Percentiles rank a stretch among this genome's conserved stretches.
Evolutionary conservation across 2,329 filamentous ascomycete genomes (phyloP).

Genomic region (Neofusicoccum parvum): DNA sequence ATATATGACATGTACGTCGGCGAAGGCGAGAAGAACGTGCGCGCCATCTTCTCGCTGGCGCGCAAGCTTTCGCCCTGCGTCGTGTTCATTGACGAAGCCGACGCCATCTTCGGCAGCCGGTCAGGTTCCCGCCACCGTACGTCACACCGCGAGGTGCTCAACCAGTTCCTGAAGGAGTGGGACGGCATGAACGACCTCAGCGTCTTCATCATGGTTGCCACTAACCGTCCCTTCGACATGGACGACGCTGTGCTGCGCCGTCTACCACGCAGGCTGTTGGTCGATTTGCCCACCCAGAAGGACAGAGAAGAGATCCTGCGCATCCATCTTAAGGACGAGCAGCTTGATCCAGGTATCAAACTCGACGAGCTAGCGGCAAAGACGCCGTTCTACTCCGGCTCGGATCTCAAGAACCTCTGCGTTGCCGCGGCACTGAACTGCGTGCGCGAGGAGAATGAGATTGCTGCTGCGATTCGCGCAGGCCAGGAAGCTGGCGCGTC

Average conservation of each 20-base stretch:
- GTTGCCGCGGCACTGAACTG: slow-evolving; percentile 79
- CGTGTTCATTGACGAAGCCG: slow-evolving; percentile 96
- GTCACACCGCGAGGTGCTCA: slow-evolving; percentile 85
- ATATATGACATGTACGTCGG: slow-evolving; percentile 97
- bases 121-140: slow-evolving; percentile 66
- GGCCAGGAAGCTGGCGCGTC: neutral
- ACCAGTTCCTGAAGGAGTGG: slow-evolving; percentile 96
- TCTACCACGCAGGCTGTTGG: slow-evolving; percentile 70
- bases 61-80: slow-evolving; percentile 90
- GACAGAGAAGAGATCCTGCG: slow-evolving; percentile 70
- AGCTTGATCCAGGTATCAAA: slow-evolving; percentile 62
- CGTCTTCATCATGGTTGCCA: slow-evolving; percentile 97
- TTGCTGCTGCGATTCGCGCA: slow-evolving; percentile 10
- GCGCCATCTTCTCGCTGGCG: slow-evolving; percentile 86
- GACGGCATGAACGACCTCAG: slow-evolving; percentile 83
- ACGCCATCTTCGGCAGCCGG: slow-evolving; percentile 84
- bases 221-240: slow-evolving; percentile 91
- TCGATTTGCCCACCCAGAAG: slow-evolving; percentile 69
- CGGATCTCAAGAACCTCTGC: slow-evolving; percentile 79
- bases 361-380: slow-evolving; percentile 64
- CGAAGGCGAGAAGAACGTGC: slow-evolving; percentile 94
- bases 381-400: slow-evolving; percentile 79
- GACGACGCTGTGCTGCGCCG: slow-evolving; percentile 84
- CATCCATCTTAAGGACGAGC: slow-evolving; percentile 71
- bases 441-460: slow-evolving; percentile 70